Percentiles rank a stretch among this genome's conserved stretches.
phyloP scores from a whole-genome alignment of 1,284 basidiomycete species.

The Phenoliferia sp. region DNA sequence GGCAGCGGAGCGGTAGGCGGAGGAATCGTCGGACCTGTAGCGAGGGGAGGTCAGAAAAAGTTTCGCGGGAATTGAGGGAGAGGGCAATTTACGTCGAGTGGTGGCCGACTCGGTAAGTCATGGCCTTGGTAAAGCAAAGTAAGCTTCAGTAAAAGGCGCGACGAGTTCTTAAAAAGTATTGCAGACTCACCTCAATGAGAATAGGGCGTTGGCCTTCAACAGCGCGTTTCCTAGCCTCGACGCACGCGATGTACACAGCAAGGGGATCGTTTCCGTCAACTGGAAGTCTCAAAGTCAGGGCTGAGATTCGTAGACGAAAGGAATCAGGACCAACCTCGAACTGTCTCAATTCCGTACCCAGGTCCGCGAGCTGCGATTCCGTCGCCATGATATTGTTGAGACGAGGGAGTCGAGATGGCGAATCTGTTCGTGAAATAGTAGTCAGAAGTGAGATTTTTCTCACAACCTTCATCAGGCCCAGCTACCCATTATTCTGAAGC shows the following conservation, averaged over 20 bases:
- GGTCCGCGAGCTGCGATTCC: constrained; percentile 89
- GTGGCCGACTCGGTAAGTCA: constrained; percentile 92
- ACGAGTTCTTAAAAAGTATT: background rate
- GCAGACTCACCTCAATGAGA: constrained; percentile 53
- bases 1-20: constrained; percentile 75
- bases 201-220: constrained; percentile 76
- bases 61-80: background rate
- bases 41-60: background rate
- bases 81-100: constrained; percentile 64
- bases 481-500: constrained; percentile 45
- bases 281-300: background rate
- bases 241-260: constrained; percentile 75
- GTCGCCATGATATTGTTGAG: constrained; percentile 86
- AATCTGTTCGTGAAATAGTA: constrained; percentile 53
- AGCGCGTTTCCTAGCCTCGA: constrained; percentile 70
- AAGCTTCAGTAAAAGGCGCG: background rate
- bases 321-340: constrained; percentile 48
- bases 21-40: constrained; percentile 72
- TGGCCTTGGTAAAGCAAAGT: constrained; percentile 55
- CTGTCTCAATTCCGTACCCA: constrained; percentile 86
- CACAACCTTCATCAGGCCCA: constrained; percentile 24
- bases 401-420: constrained; percentile 86
- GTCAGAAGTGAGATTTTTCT: background rate
- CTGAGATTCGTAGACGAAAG: background rate
- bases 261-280: constrained; percentile 93